Base-by-base conservation (phyloP, 352 stramenopile species). In the Phytophthora europaea region DNA sequence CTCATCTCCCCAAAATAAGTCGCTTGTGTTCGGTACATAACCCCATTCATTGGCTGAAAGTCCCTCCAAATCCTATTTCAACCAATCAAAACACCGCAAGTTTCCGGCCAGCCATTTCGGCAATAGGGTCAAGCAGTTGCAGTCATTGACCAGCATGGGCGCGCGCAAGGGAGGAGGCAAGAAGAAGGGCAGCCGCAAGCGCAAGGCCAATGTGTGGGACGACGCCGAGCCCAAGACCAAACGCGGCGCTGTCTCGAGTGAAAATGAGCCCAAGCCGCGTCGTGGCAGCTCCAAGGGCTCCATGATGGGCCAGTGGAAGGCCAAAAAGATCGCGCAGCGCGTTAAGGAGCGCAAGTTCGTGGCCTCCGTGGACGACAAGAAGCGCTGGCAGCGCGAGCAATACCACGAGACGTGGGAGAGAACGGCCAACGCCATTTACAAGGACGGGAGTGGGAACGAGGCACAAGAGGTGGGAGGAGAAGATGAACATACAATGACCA, bases 221-320 rank as follows among this genome's bases (percentile, higher is more conserved):
- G 81, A 87, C 57, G 81, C 79, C 1, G 66, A 71, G 54, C 60
- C 67, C 0, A 73, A 65, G 57, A 22, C 54, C 51, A 78, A 83
- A 54, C 38, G 66, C 10, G 67, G 52, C 22, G 54, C 26, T 0
- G 28, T 50, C 22, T 20, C 28, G 20, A 47, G 36, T 16, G 28
- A 59, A 55, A 78, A 75, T 65, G 67, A 66, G 16, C 40, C 28
- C 36, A 81, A 69, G 73, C 34, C 43, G 18, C 61, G 64, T 31
- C 59, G 28, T 56, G 20, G 28, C 43, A 66, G 61, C 10, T 59
- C 28, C 26, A 70, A 38, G 26, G 76, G 79, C 31, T 93, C 86
- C 28, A 94, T 95, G 88, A 88, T 94, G 58, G 68, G 73, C 2
- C 88, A 95, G 71, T 95, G 88, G 88, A 91, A 93, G 61, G 60